A percentile compares a stretch with the other conserved stretches of the same genome.
These are phyloP conservation scores for Magnusiomyces ingens DNA, from an alignment of 1,139 yeast genomes.

Conservation along the genomic window DNA sequence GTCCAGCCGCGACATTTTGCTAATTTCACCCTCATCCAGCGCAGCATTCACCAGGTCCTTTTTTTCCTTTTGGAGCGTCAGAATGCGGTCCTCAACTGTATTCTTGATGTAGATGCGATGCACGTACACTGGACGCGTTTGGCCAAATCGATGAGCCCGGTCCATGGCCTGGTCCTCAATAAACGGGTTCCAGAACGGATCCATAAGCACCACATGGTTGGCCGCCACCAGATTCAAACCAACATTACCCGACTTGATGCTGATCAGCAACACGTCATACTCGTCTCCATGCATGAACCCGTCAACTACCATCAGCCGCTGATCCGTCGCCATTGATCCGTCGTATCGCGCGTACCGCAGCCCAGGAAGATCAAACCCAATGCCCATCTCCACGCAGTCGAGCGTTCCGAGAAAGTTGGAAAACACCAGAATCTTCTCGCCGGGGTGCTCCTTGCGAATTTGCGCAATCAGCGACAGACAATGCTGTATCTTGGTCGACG, in stretches of 20 bases:
- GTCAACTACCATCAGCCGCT: slow-evolving; percentile 55
- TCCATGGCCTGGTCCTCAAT: slow-evolving; percentile 97
- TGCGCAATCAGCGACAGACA: slow-evolving; percentile 42
- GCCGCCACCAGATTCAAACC: slow-evolving; percentile 93
- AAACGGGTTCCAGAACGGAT: slow-evolving; percentile 95
- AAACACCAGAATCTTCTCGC: slow-evolving; percentile 67
- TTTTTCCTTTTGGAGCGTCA: slow-evolving; percentile 67
- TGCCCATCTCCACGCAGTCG: slow-evolving; percentile 55
- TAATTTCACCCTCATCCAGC: slow-evolving; percentile 68
- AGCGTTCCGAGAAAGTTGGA: slow-evolving; percentile 80
- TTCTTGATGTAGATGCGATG: slow-evolving; percentile 58
- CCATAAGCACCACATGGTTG: slow-evolving; percentile 80
- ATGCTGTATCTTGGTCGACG: slow-evolving; percentile 43
- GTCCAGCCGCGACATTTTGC: slow-evolving; percentile 57
- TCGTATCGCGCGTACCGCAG: slow-evolving; percentile 50
- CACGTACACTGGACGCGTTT: slow-evolving; percentile 63
- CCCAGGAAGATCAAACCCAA: slow-evolving; percentile 23
- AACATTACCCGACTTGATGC: slow-evolving; percentile 89
- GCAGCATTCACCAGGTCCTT: slow-evolving; percentile 73
- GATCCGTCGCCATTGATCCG: slow-evolving; percentile 68
- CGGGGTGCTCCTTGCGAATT: slow-evolving; percentile 40
- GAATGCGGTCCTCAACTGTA: slow-evolving; percentile 82
- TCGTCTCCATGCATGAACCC: slow-evolving; percentile 53
- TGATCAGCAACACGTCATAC: slow-evolving; percentile 54
- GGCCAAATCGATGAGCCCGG: slow-evolving; percentile 91